Evolutionary conservation across 2,329 filamentous ascomycete genomes (phyloP), one percentile per base, ranked within the genome.

Genomic region (Elsinoe arachidis): DNA sequence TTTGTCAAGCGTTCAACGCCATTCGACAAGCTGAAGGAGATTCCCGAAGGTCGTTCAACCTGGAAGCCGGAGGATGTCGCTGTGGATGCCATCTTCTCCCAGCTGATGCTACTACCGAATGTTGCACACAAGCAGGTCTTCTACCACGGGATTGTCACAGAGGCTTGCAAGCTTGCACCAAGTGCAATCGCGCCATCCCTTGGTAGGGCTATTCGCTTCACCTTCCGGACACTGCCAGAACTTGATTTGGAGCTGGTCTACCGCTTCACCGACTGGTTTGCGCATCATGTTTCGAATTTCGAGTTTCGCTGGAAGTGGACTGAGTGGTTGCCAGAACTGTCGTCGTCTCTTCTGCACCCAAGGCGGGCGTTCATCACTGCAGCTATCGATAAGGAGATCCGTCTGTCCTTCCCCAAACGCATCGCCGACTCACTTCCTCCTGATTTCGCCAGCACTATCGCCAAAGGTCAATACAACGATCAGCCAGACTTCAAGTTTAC

Each of bases 251-350:
- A 97, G 72, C 76, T 99, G 43, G 81, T 78, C 57, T 87, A 91
- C 66, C 83, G 93, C 23, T 97, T 97, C 73, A 78, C 96, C 68
- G 92, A 97, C 70, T 99, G 93, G 93, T 99, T 99, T 68, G 83
- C 92, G 15, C 93, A 99, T 70, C 93, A 99, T 75, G 76, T 99
- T 63, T 96, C 91, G 74, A 99, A 99, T 75, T 99, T 99, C 69
- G 93, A 95, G 55, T 99, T 97, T 70, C 93, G 93, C 9, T 99
- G 93, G 93, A 97, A 97, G 73, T 99, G 93, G 93, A 86, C 87
- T 14, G 93, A 99, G 74, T 99, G 93, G 93, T 80, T 88, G 49
- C 89, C 91, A 14, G 90, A 97, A 68, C 84, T 96, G 14, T 79
- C 83, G 43, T 79, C 95, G 23, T 81, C 88, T 0, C 78, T 86